These are phyloP conservation scores for Mucor lusitanicus DNA, from an alignment of 371 early-diverging fungal genomes.

Conservation along the genomic window DNA sequence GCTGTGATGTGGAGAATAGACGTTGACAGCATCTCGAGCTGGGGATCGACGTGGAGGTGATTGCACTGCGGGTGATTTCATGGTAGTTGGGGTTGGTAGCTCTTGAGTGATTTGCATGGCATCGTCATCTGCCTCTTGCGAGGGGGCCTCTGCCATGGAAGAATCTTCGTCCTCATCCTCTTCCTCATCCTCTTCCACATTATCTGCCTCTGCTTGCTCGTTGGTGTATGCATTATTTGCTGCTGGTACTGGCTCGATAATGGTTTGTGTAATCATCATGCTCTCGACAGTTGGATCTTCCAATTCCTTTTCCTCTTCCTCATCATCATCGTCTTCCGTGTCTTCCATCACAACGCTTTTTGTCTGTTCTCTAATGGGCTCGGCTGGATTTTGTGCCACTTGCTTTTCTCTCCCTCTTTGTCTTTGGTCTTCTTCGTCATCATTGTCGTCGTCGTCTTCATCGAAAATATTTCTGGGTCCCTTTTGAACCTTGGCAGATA, in stretches of 20 bases:
- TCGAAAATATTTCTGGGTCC: conserved; percentile 6
- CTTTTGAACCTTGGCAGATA: background rate
- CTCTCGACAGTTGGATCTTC: background rate
- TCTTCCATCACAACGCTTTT: background rate
- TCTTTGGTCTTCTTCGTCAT: background rate
- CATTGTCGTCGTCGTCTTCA: background rate
- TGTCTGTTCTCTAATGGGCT: background rate
- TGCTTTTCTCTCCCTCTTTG: background rate
- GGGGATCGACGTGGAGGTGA: background rate
- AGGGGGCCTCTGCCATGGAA: background rate
- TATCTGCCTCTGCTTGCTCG: background rate
- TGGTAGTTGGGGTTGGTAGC: background rate
- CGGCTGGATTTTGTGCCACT: background rate
- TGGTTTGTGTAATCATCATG: background rate
- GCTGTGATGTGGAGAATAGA: background rate
- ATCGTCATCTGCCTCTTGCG: background rate
- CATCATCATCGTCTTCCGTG: background rate
- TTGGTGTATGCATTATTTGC: background rate
- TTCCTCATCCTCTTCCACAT: background rate
- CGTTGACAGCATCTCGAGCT: background rate
- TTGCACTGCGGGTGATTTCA: background rate
- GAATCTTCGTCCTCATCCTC: background rate
- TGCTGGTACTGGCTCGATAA: background rate
- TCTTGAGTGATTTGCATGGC: conserved; percentile 8
- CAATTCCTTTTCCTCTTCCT: background rate